Evolutionary conservation across 1,284 basidiomycete genomes (phyloP).

Genomic region (Ganoderma multipileum): DNA sequence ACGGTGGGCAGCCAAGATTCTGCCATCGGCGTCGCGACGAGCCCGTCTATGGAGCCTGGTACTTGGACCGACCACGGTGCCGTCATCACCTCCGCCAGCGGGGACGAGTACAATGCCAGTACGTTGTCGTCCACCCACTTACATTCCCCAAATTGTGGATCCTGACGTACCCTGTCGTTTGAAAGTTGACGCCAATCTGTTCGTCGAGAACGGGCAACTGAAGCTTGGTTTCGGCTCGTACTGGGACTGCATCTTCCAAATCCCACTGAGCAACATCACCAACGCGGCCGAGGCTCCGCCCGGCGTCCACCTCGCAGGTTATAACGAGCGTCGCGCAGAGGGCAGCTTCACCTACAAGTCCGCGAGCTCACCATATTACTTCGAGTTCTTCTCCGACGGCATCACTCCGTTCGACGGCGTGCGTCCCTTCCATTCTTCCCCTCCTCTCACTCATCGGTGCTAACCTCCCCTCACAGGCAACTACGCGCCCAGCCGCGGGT

Average conservation of each 20-base stretch:
- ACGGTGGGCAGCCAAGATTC: constrained; percentile 41
- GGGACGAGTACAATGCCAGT: background rate
- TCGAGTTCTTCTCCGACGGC: constrained; percentile 16
- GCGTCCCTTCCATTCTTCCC: background rate
- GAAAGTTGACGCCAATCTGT: background rate
- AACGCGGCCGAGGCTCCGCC: background rate
- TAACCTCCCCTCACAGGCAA: too few relatives aligned
- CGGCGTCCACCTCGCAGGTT: constrained; percentile 4
- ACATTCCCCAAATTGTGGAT: background rate
- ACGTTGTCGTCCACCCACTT: background rate
- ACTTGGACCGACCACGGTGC: constrained; percentile 44
- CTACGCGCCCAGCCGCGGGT: too few relatives aligned
- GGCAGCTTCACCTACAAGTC: constrained; percentile 13
- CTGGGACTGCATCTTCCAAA: constrained; percentile 16
- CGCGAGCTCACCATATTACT: background rate
- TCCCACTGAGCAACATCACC: background rate
- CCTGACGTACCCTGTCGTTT: too few relatives aligned
- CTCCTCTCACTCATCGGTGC: too few relatives aligned
- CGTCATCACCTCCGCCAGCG: constrained; percentile 21
- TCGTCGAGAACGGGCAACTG: background rate
- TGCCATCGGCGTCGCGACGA: constrained; percentile 43
- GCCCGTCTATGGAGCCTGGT: constrained; percentile 40
- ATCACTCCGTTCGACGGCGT: constrained; percentile 8
- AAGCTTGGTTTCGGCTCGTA: constrained; percentile 21
- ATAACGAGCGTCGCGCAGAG: constrained; percentile 1